phyloP scores from a whole-genome alignment of 306 rosid genomes.

The Gillenia trifoliata region DNA sequence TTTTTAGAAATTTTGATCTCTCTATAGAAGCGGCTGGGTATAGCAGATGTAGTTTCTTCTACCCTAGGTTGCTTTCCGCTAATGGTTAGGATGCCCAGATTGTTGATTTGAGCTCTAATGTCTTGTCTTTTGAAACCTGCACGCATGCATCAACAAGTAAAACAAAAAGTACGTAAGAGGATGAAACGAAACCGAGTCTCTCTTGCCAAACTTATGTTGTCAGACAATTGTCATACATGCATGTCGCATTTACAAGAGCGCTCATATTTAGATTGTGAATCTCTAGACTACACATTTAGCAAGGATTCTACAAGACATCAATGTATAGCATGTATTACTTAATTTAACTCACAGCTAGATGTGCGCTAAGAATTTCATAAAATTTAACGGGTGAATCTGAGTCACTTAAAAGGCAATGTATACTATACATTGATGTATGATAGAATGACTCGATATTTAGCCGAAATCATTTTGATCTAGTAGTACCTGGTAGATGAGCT shows the following conservation, averaged over 20 bases:
- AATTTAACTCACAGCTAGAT: no score
- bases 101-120: slow-evolving; percentile 26
- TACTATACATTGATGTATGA: no score
- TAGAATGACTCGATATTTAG: not conserved
- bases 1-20: slow-evolving; percentile 23
- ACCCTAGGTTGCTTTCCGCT: slow-evolving; percentile 19
- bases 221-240: not conserved
- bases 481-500: slow-evolving; percentile 34
- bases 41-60: slow-evolving; percentile 4
- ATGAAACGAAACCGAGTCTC: not conserved
- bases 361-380: no score
- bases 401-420: no score
- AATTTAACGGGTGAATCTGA: no score
- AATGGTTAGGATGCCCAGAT: slow-evolving; percentile 7
- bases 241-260: not conserved
- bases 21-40: slow-evolving; percentile 18
- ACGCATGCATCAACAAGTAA: not conserved
- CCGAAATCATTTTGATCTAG: not conserved
- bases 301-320: no score
- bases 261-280: no score
- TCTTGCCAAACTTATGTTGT: not conserved
- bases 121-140: slow-evolving; percentile 37
- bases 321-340: no score
- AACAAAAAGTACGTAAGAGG: no score
- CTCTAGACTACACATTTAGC: no score